phyloP scores from a whole-genome alignment of 257 asterid species.

The Echium plantagineum region DNA sequence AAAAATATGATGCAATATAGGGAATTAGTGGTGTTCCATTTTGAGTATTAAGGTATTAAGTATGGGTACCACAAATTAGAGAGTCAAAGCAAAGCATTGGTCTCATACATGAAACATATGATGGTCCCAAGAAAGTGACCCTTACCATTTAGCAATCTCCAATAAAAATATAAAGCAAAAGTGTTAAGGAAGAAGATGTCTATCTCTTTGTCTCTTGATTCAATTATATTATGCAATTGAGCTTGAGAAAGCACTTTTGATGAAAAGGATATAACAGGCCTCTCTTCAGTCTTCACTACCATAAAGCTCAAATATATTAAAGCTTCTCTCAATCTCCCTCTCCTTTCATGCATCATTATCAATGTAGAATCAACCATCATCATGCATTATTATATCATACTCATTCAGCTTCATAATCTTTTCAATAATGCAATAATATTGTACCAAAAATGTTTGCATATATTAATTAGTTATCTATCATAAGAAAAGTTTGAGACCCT shows the following conservation, averaged over 20 bases:
- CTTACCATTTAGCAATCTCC: slow-evolving; percentile 54
- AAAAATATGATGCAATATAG: too few relatives aligned
- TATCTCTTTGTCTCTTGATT: not conserved
- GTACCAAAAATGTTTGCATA: too few relatives aligned
- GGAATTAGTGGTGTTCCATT: too few relatives aligned
- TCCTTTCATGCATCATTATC: slow-evolving; percentile 13
- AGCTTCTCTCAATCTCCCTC: too few relatives aligned
- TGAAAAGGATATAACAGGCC: slow-evolving; percentile 45
- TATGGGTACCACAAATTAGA: too few relatives aligned
- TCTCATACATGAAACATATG: not conserved
- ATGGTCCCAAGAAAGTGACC: not conserved
- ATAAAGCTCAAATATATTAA: not conserved
- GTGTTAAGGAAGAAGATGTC: slow-evolving; percentile 8
- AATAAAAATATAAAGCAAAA: slow-evolving; percentile 40
- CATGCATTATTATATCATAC: slow-evolving; percentile 15
- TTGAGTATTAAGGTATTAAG: too few relatives aligned
- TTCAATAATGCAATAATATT: too few relatives aligned
- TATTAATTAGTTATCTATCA: too few relatives aligned
- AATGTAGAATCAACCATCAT: slow-evolving; percentile 13
- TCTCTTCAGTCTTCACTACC: slow-evolving; percentile 7
- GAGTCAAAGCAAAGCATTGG: not conserved
- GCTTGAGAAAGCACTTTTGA: slow-evolving; percentile 21
- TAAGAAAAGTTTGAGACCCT: too few relatives aligned
- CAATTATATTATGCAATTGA: not conserved
- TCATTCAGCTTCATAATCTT: not conserved